Conservation (phyloP, 768 basidiomycete species). For the Mycena alexandri region DNA sequence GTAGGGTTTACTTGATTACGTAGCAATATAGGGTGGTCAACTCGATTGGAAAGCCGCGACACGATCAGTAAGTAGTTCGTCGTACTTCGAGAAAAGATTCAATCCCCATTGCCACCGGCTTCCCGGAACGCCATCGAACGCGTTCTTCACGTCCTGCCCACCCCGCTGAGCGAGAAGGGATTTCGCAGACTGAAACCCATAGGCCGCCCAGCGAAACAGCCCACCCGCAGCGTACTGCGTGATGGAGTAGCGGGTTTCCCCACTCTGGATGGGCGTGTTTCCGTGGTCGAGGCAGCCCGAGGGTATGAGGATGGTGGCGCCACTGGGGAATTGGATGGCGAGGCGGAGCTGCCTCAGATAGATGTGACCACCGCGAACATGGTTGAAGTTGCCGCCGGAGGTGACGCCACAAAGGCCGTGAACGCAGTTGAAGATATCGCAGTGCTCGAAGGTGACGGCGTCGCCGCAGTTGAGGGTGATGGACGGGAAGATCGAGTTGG, state of each 20-base stretch:
- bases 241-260: conserved; percentile 36
- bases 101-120: too few relatives aligned
- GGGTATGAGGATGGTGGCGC: neutral
- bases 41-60: neutral
- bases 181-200: neutral
- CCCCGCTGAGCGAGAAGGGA: neutral
- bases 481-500: neutral
- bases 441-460: neutral
- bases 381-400: neutral
- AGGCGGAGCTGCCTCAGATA: conserved; percentile 28
- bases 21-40: too few relatives aligned
- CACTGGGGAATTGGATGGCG: conserved; percentile 33
- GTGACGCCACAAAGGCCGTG: conserved; percentile 19
- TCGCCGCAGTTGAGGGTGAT: neutral
- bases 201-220: neutral
- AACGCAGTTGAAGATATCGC: neutral
- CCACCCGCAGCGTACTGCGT: conserved; percentile 38
- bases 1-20: too few relatives aligned
- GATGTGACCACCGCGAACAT: conserved; percentile 4
- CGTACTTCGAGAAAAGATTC: neutral
- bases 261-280: conserved; percentile 29
- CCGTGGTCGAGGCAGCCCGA: conserved; percentile 22
- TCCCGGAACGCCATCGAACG: neutral
- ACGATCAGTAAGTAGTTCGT: conserved; percentile 1
- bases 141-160: neutral